These are phyloP conservation scores for Phyllosticta paracitricarpa DNA, from an alignment of 2,329 filamentous ascomycete species.

Conservation along the genomic window DNA sequence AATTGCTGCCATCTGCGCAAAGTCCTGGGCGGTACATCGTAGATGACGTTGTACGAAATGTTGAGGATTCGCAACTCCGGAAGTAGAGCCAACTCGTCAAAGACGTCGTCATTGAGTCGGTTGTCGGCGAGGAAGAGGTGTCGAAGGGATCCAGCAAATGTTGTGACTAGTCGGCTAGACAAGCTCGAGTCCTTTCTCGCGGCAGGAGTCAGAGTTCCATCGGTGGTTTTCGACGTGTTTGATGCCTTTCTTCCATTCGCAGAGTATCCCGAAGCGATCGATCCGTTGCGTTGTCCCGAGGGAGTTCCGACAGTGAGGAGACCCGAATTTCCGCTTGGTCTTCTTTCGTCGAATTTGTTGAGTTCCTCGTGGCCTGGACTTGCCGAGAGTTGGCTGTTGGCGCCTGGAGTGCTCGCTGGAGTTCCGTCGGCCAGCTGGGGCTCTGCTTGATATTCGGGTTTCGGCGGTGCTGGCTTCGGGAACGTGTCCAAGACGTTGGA, in stretches of 20 bases:
- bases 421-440: constrained; percentile 29
- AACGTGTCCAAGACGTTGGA: constrained; percentile 89
- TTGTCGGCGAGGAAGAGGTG: constrained; percentile 90
- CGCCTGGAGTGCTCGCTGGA: constrained; percentile 33
- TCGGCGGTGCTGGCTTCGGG: constrained; percentile 57
- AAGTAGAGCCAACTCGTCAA: constrained; percentile 77
- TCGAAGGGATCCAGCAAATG: constrained; percentile 76
- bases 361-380: constrained; percentile 73
- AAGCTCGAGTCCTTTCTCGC: constrained; percentile 81
- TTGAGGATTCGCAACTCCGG: constrained; percentile 82
- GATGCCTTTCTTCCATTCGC: constrained; percentile 79
- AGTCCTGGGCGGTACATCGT: constrained; percentile 80
- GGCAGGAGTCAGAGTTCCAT: constrained; percentile 47
- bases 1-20: constrained; percentile 85
- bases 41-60: constrained; percentile 87
- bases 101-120: constrained; percentile 85
- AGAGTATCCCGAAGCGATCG: constrained; percentile 70
- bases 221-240: constrained; percentile 58
- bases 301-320: constrained; percentile 68
- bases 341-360: constrained; percentile 51
- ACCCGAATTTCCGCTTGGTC: constrained; percentile 78
- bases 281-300: constrained; percentile 59
- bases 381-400: constrained; percentile 5
- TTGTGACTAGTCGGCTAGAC: constrained; percentile 68
- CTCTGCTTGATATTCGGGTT: constrained; percentile 10